Evolutionary conservation across 495 filamentous ascomycete genomes (phyloP).

Genomic region (Xylaria palmicola): DNA sequence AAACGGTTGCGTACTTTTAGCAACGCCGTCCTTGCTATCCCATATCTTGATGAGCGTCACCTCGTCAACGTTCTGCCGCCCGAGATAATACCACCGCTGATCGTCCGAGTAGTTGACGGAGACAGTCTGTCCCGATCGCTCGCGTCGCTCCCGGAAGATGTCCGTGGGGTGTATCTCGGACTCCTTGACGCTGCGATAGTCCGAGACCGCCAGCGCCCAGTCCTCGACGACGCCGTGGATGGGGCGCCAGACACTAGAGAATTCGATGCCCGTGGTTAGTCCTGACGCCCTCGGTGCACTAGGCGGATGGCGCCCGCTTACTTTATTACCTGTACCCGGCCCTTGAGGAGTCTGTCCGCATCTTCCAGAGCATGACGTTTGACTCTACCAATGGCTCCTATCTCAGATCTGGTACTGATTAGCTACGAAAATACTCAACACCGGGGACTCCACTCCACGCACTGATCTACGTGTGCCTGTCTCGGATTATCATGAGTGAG

Average conservation of each 20-base stretch:
- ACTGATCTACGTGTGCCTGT: constrained; percentile 16
- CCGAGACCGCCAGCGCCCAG: constrained; percentile 21
- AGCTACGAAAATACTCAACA: neutral
- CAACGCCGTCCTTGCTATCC: constrained; percentile 14
- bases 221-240: constrained; percentile 14
- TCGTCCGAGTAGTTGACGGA: constrained; percentile 10
- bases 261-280: too few relatives aligned
- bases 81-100: constrained; percentile 16
- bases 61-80: constrained; percentile 4
- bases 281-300: too few relatives aligned
- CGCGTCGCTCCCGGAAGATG: constrained; percentile 11
- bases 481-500: too few relatives aligned
- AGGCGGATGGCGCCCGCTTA: neutral
- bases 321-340: constrained; percentile 7
- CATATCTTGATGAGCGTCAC: constrained; percentile 17
- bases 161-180: constrained; percentile 14
- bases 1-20: constrained; percentile 9
- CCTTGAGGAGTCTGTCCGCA: neutral
- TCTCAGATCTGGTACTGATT: neutral
- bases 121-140: constrained; percentile 16
- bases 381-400: constrained; percentile 4
- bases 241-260: constrained; percentile 24
- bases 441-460: neutral
- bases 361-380: neutral
- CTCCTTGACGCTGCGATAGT: constrained; percentile 11